phyloP scores from a whole-genome alignment of 2,329 filamentous ascomycete genomes.

The Trichophyton mentagrophytes region DNA sequence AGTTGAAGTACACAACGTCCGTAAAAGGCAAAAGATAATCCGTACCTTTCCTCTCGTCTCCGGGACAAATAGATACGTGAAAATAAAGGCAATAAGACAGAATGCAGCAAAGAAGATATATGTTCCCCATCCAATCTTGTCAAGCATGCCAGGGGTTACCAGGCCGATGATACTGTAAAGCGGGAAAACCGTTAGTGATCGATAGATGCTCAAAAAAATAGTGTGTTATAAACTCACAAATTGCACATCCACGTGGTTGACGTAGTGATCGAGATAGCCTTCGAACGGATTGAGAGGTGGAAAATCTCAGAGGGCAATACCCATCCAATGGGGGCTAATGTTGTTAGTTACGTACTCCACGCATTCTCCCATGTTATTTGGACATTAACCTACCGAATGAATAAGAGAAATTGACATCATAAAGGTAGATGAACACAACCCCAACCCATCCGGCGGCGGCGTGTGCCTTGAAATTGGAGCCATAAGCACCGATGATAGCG shows the following conservation, averaged over 20 bases:
- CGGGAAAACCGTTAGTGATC: not conserved
- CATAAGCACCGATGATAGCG: slow-evolving; percentile 24
- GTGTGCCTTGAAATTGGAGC: slow-evolving; percentile 18
- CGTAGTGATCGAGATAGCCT: slow-evolving; percentile 28
- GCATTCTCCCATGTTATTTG: not conserved
- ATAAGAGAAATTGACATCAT: slow-evolving; percentile 28
- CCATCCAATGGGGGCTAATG: slow-evolving; percentile 26
- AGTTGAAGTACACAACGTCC: not conserved
- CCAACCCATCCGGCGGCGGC: slow-evolving; percentile 25
- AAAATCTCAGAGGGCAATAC: slow-evolving; percentile 31
- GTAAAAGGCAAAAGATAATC: not conserved
- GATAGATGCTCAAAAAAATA: not conserved
- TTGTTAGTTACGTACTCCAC: not conserved
- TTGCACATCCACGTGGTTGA: slow-evolving; percentile 31
- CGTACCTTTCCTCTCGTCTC: slow-evolving; percentile 26
- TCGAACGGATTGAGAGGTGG: slow-evolving; percentile 27
- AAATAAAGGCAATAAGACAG: slow-evolving; percentile 24
- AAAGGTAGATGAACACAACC: slow-evolving; percentile 29
- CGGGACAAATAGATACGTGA: slow-evolving; percentile 26
- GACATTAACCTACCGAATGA: slow-evolving; percentile 22
- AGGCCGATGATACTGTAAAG: slow-evolving; percentile 24
- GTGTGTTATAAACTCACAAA: slow-evolving; percentile 19
- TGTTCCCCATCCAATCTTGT: slow-evolving; percentile 26
- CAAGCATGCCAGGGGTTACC: slow-evolving; percentile 28
- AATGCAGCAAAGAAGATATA: slow-evolving; percentile 31